Evolutionary conservation across 1,284 basidiomycete species (phyloP).

Genomic region (Phylloporus sp.): DNA sequence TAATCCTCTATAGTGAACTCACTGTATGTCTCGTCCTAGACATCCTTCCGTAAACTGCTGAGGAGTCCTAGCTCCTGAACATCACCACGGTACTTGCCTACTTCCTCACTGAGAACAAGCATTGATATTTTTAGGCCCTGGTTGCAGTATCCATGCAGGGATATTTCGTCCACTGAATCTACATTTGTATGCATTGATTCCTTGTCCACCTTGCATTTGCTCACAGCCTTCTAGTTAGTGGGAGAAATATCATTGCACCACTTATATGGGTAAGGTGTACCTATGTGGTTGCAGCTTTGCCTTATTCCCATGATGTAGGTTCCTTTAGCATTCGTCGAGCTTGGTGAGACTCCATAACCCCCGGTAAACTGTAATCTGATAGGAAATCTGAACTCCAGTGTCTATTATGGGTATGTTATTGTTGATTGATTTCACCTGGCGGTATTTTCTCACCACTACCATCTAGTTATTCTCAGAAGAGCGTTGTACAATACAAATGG

Average conservation of each 20-base stretch:
- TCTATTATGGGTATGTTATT: not conserved
- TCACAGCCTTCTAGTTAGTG: not conserved
- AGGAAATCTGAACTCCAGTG: not conserved
- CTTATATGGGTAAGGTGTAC: conserved; percentile 5
- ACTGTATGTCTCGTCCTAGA: conserved; percentile 9
- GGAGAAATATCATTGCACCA: not conserved
- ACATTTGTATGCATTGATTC: not conserved
- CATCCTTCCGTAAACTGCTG: not conserved
- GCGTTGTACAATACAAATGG: conserved; percentile 7
- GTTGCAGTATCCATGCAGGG: not conserved
- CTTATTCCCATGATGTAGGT: conserved; percentile 5
- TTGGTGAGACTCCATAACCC: conserved; percentile 14
- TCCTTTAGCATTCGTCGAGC: not conserved
- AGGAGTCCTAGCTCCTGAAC: conserved; percentile 13
- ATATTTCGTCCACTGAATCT: conserved; percentile 1
- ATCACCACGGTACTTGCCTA: conserved; percentile 2
- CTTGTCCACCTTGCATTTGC: not conserved
- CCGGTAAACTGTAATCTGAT: not conserved
- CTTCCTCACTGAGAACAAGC: not conserved
- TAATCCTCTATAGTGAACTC: conserved; percentile 17
- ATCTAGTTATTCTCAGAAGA: conserved; percentile 8
- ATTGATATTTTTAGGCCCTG: conserved; percentile 1
- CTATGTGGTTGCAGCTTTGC: not conserved
- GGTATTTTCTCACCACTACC: not conserved
- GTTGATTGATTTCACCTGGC: not conserved